Base-by-base conservation (phyloP, 768 basidiomycete species). In the Boletus eberwhitei region DNA sequence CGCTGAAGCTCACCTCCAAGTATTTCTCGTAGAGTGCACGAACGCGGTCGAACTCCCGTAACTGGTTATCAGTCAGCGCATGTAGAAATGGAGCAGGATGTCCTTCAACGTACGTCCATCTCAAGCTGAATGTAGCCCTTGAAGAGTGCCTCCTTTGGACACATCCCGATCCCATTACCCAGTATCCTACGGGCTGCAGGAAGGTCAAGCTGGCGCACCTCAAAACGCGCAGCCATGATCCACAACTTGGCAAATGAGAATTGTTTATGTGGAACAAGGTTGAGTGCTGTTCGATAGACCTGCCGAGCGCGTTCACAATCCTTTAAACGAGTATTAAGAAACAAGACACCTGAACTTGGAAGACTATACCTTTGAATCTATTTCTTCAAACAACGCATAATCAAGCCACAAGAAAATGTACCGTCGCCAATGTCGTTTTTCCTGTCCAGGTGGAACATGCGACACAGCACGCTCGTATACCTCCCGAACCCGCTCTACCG, bases 181-280 rank as follows among this genome's bases (percentile, higher is more conserved):
- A 99, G 74, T 40, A 95, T 81, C 70, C 92, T 98, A 41, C 96
- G 81, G 4, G 95, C 96, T 24, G 92, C 85, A 17, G 78, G 73
- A 39, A 99, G 73, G 54, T 97, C 87, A 34, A 95, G 76, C 49
- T 83, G 82, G 42, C 97, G 83, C 8, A 97, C 75, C 71, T 98
- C 97, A 61, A 98, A 98, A 59, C 88, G 85, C 6, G 96, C 93
- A 60, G 88, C 96, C 75, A 90, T 81, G 19, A 90, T 71, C 97
- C 97, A 99, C 12, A 98, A 75, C 73, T 99, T 99, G 4, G 97
- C 91, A 62, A 99, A 99, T 0, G 97, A 98, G 71, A 99, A 99
- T 55, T 87, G 84, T 66, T 96, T 96, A 71, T 99, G 96, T 0
- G 97, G 97, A 3, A 98, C 87, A 22, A 98, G 85, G 54, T 81